Conservation (phyloP, 208 protist species). For the Crithidia sp. region DNA sequence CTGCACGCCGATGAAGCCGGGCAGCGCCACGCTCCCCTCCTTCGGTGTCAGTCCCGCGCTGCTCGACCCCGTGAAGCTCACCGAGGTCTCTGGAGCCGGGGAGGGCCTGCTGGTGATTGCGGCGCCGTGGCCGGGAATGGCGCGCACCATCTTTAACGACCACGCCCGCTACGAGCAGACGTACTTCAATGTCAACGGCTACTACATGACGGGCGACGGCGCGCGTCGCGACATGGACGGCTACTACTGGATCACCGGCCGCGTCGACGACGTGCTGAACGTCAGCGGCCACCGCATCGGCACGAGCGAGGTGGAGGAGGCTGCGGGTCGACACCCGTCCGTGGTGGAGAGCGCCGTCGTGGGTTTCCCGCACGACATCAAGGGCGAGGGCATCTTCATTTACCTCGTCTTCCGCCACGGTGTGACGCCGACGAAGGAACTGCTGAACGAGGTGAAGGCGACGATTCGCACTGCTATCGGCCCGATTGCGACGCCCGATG, state of each 20-base stretch:
- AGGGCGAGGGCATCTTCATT: constrained; percentile 95
- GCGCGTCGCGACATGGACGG: constrained; percentile 94
- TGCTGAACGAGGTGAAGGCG: constrained; percentile 69
- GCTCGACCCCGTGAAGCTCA: constrained; percentile 68
- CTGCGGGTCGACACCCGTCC: constrained; percentile 79
- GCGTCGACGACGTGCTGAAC: constrained; percentile 98
- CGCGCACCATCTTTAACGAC: constrained; percentile 91
- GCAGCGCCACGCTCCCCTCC: constrained; percentile 95
- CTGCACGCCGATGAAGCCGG: constrained; percentile 94
- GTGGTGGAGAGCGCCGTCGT: constrained; percentile 97
- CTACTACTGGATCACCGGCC: constrained; percentile 98
- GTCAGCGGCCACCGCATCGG: constrained; percentile 97
- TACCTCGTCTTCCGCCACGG: constrained; percentile 92
- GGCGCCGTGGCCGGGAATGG: constrained; percentile 93
- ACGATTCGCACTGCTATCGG: constrained; percentile 93
- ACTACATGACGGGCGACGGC: constrained; percentile 98
- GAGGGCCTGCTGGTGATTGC: constrained; percentile 91
- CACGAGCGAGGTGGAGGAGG: constrained; percentile 96
- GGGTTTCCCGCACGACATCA: constrained; percentile 93
- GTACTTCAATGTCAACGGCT: constrained; percentile 94
- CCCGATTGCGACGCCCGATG: constrained; percentile 95
- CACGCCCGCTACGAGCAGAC: constrained; percentile 90
- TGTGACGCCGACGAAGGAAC: constrained; percentile 50
- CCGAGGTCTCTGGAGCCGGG: constrained; percentile 57
- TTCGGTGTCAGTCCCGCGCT: constrained; percentile 96